A percentile compares a stretch with the other conserved stretches of the same genome.
phyloP scores from a whole-genome alignment of 106 monocot species.

The Allium cepa region DNA sequence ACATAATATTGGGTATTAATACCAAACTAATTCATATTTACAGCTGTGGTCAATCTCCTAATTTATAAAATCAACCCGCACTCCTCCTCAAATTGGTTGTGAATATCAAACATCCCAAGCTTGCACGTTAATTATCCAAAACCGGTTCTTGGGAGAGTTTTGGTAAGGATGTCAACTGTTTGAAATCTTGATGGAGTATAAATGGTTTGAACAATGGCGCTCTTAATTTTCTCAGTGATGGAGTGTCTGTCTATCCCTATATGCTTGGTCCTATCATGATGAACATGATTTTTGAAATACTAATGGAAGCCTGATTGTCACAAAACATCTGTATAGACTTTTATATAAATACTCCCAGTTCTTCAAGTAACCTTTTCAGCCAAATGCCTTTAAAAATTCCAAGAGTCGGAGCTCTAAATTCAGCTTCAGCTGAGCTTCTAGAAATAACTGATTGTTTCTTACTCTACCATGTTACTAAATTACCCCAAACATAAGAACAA shows the following conservation, averaged over 20 bases:
- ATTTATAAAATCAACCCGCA: too few species aligned
- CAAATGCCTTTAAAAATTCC: neutral
- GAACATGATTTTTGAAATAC: neutral
- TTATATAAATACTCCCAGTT: neutral
- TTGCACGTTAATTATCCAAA: too few species aligned
- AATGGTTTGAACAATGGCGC: too few species aligned
- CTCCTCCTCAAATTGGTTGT: too few species aligned
- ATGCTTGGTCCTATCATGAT: conserved; percentile 11
- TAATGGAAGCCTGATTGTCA: neutral
- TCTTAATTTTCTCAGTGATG: neutral
- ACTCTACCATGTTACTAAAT: neutral
- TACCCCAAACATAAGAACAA: neutral
- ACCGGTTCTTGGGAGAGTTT: too few species aligned
- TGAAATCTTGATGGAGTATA: too few species aligned
- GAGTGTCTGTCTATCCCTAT: conserved; percentile 1
- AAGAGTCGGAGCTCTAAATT: neutral
- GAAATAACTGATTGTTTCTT: neutral
- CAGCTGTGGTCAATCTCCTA: too few species aligned
- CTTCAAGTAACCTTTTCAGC: neutral
- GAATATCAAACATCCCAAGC: too few species aligned
- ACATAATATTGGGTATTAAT: too few species aligned
- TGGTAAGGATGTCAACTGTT: too few species aligned
- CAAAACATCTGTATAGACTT: too few species aligned
- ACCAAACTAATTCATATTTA: too few species aligned
- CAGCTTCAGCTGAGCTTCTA: neutral